Conservation (phyloP, 2,329 filamentous ascomycete species). For the Bipolaris victoriae region DNA sequence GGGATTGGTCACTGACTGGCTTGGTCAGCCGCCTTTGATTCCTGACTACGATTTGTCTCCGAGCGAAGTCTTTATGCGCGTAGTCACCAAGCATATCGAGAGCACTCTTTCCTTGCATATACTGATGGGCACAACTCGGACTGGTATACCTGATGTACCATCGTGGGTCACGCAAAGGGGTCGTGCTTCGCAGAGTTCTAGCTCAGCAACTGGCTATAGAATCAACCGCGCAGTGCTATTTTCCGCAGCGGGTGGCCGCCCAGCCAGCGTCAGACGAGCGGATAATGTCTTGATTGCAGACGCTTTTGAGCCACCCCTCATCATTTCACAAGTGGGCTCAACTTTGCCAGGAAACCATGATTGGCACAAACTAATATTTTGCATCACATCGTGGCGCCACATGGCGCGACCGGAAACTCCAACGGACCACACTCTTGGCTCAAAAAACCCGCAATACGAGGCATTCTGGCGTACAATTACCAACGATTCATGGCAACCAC, state of each 20-base stretch:
- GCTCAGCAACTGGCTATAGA: not conserved
- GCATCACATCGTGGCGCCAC: not conserved
- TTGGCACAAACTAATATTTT: not conserved
- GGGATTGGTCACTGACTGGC: conserved; percentile 19
- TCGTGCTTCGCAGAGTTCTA: not conserved
- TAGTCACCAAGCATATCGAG: not conserved
- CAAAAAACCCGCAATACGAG: not conserved
- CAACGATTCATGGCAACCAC: conserved; percentile 1
- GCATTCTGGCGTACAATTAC: not conserved
- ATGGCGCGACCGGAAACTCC: not conserved
- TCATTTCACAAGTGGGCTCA: not conserved
- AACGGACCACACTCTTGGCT: not conserved
- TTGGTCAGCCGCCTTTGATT: conserved; percentile 4
- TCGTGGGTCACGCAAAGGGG: conserved; percentile 3
- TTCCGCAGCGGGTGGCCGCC: not conserved
- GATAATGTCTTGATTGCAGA: not conserved
- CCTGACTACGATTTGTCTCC: conserved; percentile 6
- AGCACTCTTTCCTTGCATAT: not conserved
- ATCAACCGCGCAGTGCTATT: not conserved
- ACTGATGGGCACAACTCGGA: not conserved
- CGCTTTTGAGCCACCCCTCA: not conserved
- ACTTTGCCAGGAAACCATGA: not conserved
- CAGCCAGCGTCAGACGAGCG: not conserved
- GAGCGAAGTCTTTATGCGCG: conserved; percentile 4
- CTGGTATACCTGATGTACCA: not conserved